Percentiles rank a stretch among this genome's conserved stretches.
Conservation (phyloP, 805 yeast genomes). For the Candida parachauliodes region DNA sequence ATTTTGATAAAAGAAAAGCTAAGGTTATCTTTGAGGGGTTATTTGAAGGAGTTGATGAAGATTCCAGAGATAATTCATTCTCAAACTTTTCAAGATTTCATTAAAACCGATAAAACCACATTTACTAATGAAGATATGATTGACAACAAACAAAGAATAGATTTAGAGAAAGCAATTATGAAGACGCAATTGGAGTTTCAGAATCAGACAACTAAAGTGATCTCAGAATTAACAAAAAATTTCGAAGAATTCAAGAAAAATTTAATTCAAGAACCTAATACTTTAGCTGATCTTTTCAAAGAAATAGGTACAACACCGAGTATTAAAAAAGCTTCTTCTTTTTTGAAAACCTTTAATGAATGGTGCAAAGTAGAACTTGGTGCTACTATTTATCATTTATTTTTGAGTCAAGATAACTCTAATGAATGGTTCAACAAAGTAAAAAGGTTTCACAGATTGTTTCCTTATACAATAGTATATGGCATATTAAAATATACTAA, state of each 20-base stretch:
- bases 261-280: constrained; percentile 47
- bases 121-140: constrained; percentile 40
- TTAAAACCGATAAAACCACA: constrained; percentile 32
- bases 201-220: constrained; percentile 57
- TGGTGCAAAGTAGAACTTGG: constrained; percentile 84
- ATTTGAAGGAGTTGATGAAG: constrained; percentile 50
- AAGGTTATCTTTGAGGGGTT: constrained; percentile 74
- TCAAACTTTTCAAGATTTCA: constrained; percentile 49
- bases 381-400: constrained; percentile 75
- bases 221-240: constrained; percentile 49
- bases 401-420: constrained; percentile 78
- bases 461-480: constrained; percentile 78
- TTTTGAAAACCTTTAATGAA: constrained; percentile 66
- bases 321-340: constrained; percentile 59
- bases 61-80: constrained; percentile 56
- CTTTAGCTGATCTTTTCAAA: constrained; percentile 56
- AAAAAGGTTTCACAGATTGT: constrained; percentile 64
- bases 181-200: constrained; percentile 70
- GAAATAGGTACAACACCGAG: constrained; percentile 58
- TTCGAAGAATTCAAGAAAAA: constrained; percentile 58
- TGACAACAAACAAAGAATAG: constrained; percentile 58
- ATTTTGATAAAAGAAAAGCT: constrained; percentile 68
- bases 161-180: constrained; percentile 56
- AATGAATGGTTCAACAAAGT: constrained; percentile 71
- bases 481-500: constrained; percentile 80